Base-by-base conservation (phyloP, 129 eudicot genomes). In the Daucus carota region DNA sequence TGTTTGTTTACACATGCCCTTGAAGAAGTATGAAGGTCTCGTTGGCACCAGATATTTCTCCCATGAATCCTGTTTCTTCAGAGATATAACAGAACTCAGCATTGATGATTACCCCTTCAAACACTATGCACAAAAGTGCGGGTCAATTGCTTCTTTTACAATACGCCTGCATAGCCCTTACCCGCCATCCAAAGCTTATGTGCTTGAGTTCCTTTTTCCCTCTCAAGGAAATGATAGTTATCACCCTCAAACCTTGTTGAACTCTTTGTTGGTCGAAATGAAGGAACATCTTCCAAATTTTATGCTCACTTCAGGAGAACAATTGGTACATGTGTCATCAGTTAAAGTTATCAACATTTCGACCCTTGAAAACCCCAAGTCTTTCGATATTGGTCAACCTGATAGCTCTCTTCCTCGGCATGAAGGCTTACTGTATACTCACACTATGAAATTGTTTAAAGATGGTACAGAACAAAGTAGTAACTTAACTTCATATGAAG, bases 11-110 rank as follows among this genome's bases (percentile, higher is more conserved):
- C 40, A 60, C 34, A 14, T 11, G 31, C 28, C n/a, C n/a, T n/a
- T n/a, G n/a, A n/a, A n/a, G n/a, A n/a, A n/a, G n/a, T n/a, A n/a
- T n/a, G n/a, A n/a, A 28, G 43, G 71, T 3, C 0, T 32, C 16
- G 71, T 66, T 8, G 26, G 71, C n/a, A 66, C 16, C 24, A 14
- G 42, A 66, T 33, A 31, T 66, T 18, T 16, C 32, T 66, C 71
- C 24, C 41, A 66, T 15, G 32, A 13, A 17, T 18, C 71, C 15
- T 66, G 12, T 5, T 66, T 29, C 17, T 66, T 42, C 43, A 66
- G 71, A 11, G 71, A 32, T n/a, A 66, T 66, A 15, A 66, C 71
- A 66, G 12, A 66, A 66, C 32, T 66, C n/a, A 66, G 24, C n/a
- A 33, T 66, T 10, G 32, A 4, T 28, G 28, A 66, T 5, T 66